Evolutionary conservation across 2,329 filamentous ascomycete species (phyloP), one percentile per base, ranked within the genome.

Genomic region (Coniosporium uncinatum): DNA sequence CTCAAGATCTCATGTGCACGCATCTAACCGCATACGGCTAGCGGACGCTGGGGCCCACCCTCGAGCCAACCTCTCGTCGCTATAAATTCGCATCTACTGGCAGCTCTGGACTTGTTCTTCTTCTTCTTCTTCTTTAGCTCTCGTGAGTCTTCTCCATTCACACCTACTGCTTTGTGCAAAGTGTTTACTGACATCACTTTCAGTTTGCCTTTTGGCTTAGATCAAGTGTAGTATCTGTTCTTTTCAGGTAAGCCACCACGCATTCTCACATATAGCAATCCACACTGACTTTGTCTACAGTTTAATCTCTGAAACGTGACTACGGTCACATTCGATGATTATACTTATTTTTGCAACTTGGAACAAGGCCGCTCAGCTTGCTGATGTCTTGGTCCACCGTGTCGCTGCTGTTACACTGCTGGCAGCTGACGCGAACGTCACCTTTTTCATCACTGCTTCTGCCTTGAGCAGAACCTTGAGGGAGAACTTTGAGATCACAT

Each of bases 181-280:
- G 27, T 13, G 13, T 31, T 31, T 13, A 13, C 16, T 13, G 16
- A 13, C 13, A 31, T 16, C 27, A 13, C 16, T 13, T 13, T 16
- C 13, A 13, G 13, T 65, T 68, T 68, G 59, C 66, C 65, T 34
- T 64, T 74, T 79, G 76, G 80, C 80, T 86, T 85, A 88, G 85
- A 88, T 88, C 84, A 88, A 88, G 84, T 88, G 83, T 88, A 88
- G 83, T 88, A 88, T 85, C 83, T 87, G 83, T 88, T 89, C 84
- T 29, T 29, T 29, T 29, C 24, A 29, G n/a, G n/a, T n/a, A n/a
- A n/a, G n/a, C n/a, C n/a, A n/a, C n/a, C n/a, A n/a, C n/a, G n/a
- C n/a, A n/a, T n/a, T n/a, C n/a, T n/a, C n/a, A n/a, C n/a, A n/a
- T n/a, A n/a, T n/a, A n/a, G n/a, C n/a, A n/a, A n/a, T n/a, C n/a